Evolutionary conservation across 768 basidiomycete genomes (phyloP).

Genomic region (Sutorius australiensis): DNA sequence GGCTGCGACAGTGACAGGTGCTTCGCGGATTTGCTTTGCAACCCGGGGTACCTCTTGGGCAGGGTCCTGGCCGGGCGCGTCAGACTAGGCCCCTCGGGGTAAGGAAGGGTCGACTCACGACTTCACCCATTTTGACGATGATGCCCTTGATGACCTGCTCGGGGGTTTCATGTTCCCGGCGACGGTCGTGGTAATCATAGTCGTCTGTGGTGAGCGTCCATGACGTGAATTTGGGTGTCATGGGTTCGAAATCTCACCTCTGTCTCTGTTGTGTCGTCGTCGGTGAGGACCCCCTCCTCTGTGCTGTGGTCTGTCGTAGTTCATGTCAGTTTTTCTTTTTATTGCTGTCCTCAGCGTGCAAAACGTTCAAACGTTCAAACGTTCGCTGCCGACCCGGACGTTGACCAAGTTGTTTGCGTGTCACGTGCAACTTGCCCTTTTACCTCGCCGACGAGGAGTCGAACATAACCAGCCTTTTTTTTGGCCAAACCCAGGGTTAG

Average conservation of each 20-base stretch:
- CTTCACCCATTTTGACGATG: slow-evolving; percentile 77
- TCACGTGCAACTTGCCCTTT: slow-evolving; percentile 20
- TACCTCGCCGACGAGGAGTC: not conserved
- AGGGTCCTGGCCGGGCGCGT: slow-evolving; percentile 49
- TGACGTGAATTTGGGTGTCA: not conserved
- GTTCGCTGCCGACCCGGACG: not conserved
- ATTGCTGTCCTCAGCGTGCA: not conserved
- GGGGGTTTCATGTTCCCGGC: slow-evolving; percentile 67
- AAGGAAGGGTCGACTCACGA: slow-evolving; percentile 47
- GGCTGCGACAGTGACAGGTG: slow-evolving; percentile 54
- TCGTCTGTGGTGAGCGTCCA: slow-evolving; percentile 46
- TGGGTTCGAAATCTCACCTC: slow-evolving; percentile 45
- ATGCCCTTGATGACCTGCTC: slow-evolving; percentile 65
- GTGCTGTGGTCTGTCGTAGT: slow-evolving; percentile 48
- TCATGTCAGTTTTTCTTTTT: slow-evolving; percentile 44
- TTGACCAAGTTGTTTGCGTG: not conserved
- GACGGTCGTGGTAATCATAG: slow-evolving; percentile 55
- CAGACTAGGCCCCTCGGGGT: not conserved
- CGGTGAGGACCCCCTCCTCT: slow-evolving; percentile 46
- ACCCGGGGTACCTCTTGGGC: slow-evolving; percentile 65
- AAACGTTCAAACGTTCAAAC: too few species aligned
- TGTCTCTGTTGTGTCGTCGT: slow-evolving; percentile 40
- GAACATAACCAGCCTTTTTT: not conserved
- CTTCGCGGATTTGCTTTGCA: slow-evolving; percentile 61
- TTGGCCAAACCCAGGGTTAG: slow-evolving; percentile 13